Base-by-base conservation (phyloP, 768 basidiomycete genomes). In the Vishniacozyma victoriae region DNA sequence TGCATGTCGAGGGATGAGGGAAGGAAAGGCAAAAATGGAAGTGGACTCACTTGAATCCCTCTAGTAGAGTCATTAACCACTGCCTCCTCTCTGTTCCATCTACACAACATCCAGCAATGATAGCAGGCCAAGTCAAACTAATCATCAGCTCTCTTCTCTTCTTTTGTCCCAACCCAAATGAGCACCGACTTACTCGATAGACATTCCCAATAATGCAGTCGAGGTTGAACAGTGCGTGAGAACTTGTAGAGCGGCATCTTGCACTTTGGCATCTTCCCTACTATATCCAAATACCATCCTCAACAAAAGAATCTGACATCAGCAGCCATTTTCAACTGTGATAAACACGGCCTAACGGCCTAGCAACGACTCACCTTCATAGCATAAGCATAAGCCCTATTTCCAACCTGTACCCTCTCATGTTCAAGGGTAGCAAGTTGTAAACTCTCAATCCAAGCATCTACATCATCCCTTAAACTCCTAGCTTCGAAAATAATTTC, bases 121-220 rank as follows among this genome's bases (percentile, higher is more conserved):
- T 67, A 9, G 64, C 64, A 5, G 67, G 67, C 67, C 67, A 69
- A 7, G 62, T 62, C 14, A 69, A 41, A 35, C 65, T 67, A 16
- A 7, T 35, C 31, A 46, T 5, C 31, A 35, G 5, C 4, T 46
- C 19, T 9, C 7, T 24, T 36, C 19, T 36, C 18, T 13, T 5
- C 22, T 22, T 11, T 27, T 31, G 9, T 33, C 29, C 9, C 29
- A 33, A 33, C 29, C 26, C n/a, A 15, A 26, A 38, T 19, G 15
- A 9, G 3, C 42, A 26, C 33, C 13, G 14, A 62, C 65, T 52
- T 40, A 67, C 65, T 69, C 67, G 16, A 69, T 69, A 5, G 67
- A 67, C 67, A 69, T 69, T 50, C 62, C 62, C 11, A 69, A 46
- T 2, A 60, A 39, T 3, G 67, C 67, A 2, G 64, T 67, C 2